These are phyloP conservation scores for Salmacisia buchloeana DNA, from an alignment of 1,284 basidiomycete genomes.

Conservation along the genomic window DNA sequence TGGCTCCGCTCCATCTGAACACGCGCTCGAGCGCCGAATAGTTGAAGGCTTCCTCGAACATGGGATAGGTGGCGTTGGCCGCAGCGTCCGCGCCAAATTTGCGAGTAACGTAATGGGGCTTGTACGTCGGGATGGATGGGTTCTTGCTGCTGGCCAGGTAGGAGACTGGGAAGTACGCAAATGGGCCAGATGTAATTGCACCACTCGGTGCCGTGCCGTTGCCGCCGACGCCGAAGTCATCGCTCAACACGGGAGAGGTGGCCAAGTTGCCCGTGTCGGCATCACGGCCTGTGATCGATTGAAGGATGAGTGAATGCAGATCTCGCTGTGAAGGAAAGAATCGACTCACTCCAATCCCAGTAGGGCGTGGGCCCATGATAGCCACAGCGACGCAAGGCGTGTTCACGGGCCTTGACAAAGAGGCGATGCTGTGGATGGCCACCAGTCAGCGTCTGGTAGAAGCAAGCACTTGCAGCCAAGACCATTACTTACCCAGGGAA, in stretches of 20 bases:
- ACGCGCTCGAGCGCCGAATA: neutral
- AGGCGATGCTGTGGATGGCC: neutral
- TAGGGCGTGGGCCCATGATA: neutral
- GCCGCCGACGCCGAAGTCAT: neutral
- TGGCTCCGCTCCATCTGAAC: neutral
- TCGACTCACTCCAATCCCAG: constrained; percentile 5
- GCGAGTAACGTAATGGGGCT: neutral
- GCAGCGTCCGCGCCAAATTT: neutral
- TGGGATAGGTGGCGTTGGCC: neutral
- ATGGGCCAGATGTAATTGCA: neutral
- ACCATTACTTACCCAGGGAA: no score
- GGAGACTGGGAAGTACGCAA: neutral
- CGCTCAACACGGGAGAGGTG: neutral
- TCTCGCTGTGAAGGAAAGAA: no score
- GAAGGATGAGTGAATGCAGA: no score
- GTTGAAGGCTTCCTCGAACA: constrained; percentile 4
- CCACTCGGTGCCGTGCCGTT: neutral
- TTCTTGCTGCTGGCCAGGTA: neutral
- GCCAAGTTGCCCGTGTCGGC: neutral
- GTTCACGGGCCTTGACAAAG: neutral
- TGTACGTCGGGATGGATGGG: neutral
- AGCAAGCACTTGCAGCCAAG: no score
- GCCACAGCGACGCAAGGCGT: no score
- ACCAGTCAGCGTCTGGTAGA: no score
- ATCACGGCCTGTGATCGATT: neutral